These are phyloP conservation scores for Botrytis elliptica DNA, from an alignment of 2,329 filamentous ascomycete species.

Conservation along the genomic window DNA sequence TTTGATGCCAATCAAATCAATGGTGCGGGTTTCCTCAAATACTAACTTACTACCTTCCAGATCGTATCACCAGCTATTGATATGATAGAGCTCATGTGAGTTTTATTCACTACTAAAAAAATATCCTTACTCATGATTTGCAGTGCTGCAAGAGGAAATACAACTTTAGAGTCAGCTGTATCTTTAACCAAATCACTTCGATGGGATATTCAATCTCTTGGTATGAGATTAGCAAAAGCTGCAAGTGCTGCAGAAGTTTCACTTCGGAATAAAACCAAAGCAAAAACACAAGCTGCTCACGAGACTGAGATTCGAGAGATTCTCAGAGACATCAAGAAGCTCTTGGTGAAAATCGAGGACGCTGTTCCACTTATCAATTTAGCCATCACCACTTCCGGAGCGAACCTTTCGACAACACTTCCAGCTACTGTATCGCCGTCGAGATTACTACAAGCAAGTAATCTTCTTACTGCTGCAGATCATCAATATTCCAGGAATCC, in stretches of 20 bases:
- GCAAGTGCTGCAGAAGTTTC: conserved; percentile 60
- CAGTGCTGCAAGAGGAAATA: conserved; percentile 70
- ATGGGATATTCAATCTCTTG: conserved; percentile 78
- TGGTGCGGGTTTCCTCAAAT: background rate
- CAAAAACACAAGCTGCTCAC: conserved; percentile 53
- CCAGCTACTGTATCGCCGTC: conserved; percentile 86
- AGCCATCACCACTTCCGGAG: conserved; percentile 90
- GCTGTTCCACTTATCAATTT: conserved; percentile 89
- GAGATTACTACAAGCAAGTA: conserved; percentile 86
- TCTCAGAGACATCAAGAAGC: conserved; percentile 68
- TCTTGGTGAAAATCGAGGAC: conserved; percentile 81
- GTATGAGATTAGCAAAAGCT: conserved; percentile 69
- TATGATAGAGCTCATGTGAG: conserved; percentile 84
- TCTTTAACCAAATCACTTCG: conserved; percentile 79
- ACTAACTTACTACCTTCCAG: conserved; percentile 42
- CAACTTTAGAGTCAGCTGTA: conserved; percentile 80
- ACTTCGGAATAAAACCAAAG: conserved; percentile 45
- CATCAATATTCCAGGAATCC: conserved; percentile 71
- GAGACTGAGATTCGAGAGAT: conserved; percentile 67
- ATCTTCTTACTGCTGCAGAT: conserved; percentile 83
- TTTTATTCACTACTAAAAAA: conserved; percentile 38
- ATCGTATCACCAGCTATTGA: conserved; percentile 90
- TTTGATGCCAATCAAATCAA: background rate
- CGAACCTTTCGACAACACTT: conserved; percentile 76
- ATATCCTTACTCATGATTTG: conserved; percentile 26